Evolutionary conservation across 805 yeast genomes (phyloP), one percentile per base, ranked within the genome.

Genomic region (Saccharomycopsis sp.): DNA sequence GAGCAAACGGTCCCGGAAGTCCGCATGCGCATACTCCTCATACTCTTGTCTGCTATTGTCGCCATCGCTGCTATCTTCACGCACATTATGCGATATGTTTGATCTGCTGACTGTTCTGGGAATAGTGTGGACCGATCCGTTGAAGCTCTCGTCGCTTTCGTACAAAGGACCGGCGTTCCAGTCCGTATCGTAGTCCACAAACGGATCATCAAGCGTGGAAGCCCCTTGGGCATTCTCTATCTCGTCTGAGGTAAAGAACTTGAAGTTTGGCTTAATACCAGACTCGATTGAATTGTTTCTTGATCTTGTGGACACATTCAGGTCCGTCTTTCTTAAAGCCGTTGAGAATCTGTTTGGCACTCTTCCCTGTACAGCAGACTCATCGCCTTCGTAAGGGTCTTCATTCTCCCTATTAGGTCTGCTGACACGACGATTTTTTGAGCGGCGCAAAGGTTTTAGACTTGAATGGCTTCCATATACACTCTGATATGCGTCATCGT

Each of bases 141-240:
- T n/a, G 21, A 29, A 9, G 12, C 21, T 7, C 16, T 5, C 29
- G 14, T 50, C 34, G 34, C 50, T 55, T 12, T 21, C 51, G 24
- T 60, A 60, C 14, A 56, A 23, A 4, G 62, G 62, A 29, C 59
- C 59, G n/a, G 69, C 76, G 62, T 87, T 91, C 87, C 94, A 87
- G 63, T 82, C 77, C 5, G 89, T 83, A 66, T 87, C 85, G 65
- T 84, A 87, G 67, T 87, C 94, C 21, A 87, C 80, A 0, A 80
- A 78, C 1, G 79, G 76, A 64, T 81, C 79, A 61, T 84, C 88
- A 63, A 85, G 68, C 1, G 92, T 85, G 1, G 97, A 88, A 1
- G 92, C 79, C 52, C 97, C 97, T 56, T 88, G 94, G 0, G 98
- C 97, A 54, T 79, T 76, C 65, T 87, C 91, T 51, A 92, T 85